Evolutionary conservation across 129 eudicot species (phyloP), one percentile per base, ranked within the genome.

Genomic region (Saposhnikovia divaricata): DNA sequence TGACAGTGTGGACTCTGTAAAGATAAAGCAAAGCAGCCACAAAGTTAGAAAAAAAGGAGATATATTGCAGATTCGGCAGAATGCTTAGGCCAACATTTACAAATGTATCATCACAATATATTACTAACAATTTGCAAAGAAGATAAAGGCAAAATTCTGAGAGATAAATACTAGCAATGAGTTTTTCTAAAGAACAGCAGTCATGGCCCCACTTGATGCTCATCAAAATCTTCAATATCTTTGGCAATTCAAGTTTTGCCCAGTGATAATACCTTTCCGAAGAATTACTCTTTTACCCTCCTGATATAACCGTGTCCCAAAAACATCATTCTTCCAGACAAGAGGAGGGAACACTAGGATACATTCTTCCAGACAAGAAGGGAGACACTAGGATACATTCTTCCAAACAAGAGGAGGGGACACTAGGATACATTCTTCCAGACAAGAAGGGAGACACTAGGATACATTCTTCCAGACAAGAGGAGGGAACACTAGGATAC

Each of bases 171-270:
- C 95, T 87, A 76, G 90, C 97, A 75, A 85, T 87, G 79, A 77
- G 81, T 83, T 88, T 90, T 78, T 61, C 76, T 55, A 84, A 80
- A 81, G 81, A 53, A 44, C 85, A 80, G 78, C 79, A 76, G 68
- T 47, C 65, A 65, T 40, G 21, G 37, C 37, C 37, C 94, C 90
- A 86, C 44, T 80, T 87, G 77, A 88, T 85, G 91, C 97, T 82
- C 53, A 88, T 82, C 72, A 92, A 89, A 81, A 89, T 78, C 87
- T 92, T 92, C 15, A 40, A 46, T 43, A 83, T 83, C 80, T 80
- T 75, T 27, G 63, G 79, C 6, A 81, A 84, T 46, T 83, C 86
- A 71, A 81, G 50, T 85, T 85, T 85, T 53, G 84, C 93, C 96
- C 97, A n/a, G n/a, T n/a, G n/a, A n/a, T n/a, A n/a, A n/a, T n/a